A percentile compares a stretch with the other conserved stretches of the same genome.
Evolutionary conservation across 352 stramenopile species (phyloP).

Genomic region (Globisporangium canariense): DNA sequence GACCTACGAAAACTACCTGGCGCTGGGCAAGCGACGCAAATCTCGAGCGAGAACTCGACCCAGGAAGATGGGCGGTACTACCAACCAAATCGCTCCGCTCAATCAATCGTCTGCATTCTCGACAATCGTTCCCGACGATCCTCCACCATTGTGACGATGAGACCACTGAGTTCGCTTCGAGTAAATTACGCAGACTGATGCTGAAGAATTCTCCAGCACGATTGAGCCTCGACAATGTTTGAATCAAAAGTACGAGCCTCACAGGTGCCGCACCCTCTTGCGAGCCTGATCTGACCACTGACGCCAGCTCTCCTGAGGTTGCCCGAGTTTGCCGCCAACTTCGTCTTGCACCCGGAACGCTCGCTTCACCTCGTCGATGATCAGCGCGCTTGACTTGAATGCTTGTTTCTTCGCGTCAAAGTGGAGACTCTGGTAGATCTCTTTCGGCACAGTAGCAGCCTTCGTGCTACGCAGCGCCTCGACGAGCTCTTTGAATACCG

Average conservation of each 20-base stretch:
- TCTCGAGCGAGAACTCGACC: slow-evolving; percentile 5
- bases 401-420: slow-evolving; percentile 17
- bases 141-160: neutral
- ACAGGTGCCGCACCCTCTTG: slow-evolving; percentile 1
- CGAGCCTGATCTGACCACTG: slow-evolving; percentile 11
- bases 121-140: neutral
- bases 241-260: neutral
- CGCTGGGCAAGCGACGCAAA: neutral
- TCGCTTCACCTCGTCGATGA: slow-evolving; percentile 42
- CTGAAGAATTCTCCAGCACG: neutral
- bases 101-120: neutral
- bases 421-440: slow-evolving; percentile 46
- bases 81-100: neutral
- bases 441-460: slow-evolving; percentile 23
- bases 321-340: neutral
- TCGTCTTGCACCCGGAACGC: slow-evolving; percentile 39
- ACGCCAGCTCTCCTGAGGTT: slow-evolving; percentile 8
- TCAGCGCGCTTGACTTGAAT: slow-evolving; percentile 14
- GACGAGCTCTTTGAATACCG: slow-evolving; percentile 42
- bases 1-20: slow-evolving; percentile 28
- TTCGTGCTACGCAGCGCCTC: slow-evolving; percentile 27
- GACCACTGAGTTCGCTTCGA: neutral
- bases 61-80: neutral
- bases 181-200: neutral
- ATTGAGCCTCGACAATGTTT: neutral